Percentiles rank a stretch among this genome's conserved stretches.
These are phyloP conservation scores for Fragilaria crotonensis DNA, from an alignment of 108 stramenopile genomes.

Conservation along the genomic window DNA sequence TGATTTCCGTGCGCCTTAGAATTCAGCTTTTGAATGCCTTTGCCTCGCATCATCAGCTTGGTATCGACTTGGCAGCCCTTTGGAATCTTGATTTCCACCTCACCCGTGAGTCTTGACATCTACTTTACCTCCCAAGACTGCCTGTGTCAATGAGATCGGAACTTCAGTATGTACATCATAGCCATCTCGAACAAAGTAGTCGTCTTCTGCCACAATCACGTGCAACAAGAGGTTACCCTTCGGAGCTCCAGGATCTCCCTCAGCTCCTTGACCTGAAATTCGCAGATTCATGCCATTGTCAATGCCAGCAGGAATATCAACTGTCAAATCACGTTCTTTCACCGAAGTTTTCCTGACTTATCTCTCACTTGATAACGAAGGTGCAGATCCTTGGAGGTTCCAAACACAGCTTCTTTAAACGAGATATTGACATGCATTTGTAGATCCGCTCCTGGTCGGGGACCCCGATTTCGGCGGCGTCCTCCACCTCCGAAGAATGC, in stretches of 20 bases:
- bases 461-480: constrained; percentile 58
- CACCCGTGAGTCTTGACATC: constrained; percentile 92
- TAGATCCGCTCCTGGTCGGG: constrained; percentile 79
- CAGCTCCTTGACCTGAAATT: constrained; percentile 83
- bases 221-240: constrained; percentile 86
- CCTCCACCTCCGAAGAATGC: constrained; percentile 74
- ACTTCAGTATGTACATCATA: constrained; percentile 77
- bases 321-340: constrained; percentile 77
- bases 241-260: constrained; percentile 85
- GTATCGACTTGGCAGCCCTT: constrained; percentile 88
- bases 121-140: constrained; percentile 87
- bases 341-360: constrained; percentile 50
- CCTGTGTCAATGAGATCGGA: constrained; percentile 73
- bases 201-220: constrained; percentile 79
- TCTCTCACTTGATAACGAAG: constrained; percentile 67
- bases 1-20: constrained; percentile 81
- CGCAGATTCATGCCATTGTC: constrained; percentile 91
- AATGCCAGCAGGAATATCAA: constrained; percentile 90
- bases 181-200: constrained; percentile 87
- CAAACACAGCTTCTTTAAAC: constrained; percentile 90
- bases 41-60: constrained; percentile 86
- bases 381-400: constrained; percentile 71
- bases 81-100: constrained; percentile 93
- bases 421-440: constrained; percentile 76
- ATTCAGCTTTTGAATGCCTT: constrained; percentile 77